Conservation (phyloP, 331 rosid species). For the Spiraea crenata region DNA sequence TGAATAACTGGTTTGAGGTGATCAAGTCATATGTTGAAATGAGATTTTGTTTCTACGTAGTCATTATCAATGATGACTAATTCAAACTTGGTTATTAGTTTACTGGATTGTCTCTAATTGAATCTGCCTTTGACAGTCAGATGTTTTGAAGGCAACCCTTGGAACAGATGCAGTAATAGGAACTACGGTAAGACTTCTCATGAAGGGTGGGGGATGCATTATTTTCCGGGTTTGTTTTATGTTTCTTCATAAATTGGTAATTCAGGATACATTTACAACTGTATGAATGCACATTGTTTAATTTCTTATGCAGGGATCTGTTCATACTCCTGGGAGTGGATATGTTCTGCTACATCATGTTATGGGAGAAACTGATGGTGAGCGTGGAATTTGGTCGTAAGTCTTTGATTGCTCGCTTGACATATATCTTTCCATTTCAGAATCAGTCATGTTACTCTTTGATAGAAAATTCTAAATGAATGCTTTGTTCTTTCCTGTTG, state of each 20-base stretch:
- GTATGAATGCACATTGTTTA: not conserved
- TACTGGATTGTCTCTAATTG: not conserved
- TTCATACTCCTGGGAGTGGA: constrained; percentile 53
- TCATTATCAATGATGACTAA: constrained; percentile 4
- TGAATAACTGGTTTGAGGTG: constrained; percentile 59
- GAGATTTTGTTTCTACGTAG: not conserved
- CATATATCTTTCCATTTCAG: not conserved
- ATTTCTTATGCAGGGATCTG: constrained; percentile 32
- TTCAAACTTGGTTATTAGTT: not conserved
- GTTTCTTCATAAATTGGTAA: not conserved
- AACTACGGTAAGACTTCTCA: constrained; percentile 31
- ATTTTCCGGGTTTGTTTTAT: not conserved
- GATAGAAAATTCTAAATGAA: not conserved
- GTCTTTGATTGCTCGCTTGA: constrained; percentile 36
- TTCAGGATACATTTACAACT: not conserved
- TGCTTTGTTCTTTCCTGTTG: not conserved
- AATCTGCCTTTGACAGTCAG: constrained; percentile 23
- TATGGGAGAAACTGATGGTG: constrained; percentile 60
- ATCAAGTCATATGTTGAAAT: constrained; percentile 10
- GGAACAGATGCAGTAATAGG: constrained; percentile 57
- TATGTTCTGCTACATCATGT: constrained; percentile 56
- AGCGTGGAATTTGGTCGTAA: constrained; percentile 54
- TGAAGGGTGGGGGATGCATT: not conserved
- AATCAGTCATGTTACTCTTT: constrained; percentile 15
- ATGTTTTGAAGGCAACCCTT: constrained; percentile 52